These are phyloP conservation scores for Wallemia hederae DNA, from an alignment of 1,284 basidiomycete species.

Conservation along the genomic window DNA sequence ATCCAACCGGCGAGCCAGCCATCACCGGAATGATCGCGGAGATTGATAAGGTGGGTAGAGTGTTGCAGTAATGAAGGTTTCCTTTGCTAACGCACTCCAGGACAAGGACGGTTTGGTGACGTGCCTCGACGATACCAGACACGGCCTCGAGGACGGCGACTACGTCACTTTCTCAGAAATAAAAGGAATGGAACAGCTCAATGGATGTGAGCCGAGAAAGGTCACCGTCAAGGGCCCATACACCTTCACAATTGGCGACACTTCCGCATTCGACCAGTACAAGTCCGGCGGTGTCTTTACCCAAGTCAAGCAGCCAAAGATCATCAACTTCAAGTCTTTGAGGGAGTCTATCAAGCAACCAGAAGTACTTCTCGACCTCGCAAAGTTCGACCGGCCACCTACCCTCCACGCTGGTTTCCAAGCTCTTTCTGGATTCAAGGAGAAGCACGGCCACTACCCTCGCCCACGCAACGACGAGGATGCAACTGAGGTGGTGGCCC, in stretches of 20 bases:
- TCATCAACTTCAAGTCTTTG: conserved; percentile 78
- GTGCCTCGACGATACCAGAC: conserved; percentile 84
- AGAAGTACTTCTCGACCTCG: conserved; percentile 85
- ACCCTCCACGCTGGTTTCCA: conserved; percentile 86
- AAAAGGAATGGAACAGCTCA: conserved; percentile 76
- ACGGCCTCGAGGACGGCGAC: conserved; percentile 92
- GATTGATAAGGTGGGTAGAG: conserved; percentile 34
- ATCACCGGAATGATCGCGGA: conserved; percentile 85
- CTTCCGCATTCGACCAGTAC: conserved; percentile 46
- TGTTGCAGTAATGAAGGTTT: background rate
- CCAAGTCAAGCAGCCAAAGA: conserved; percentile 97
- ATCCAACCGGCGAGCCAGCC: conserved; percentile 82
- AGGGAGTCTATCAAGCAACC: conserved; percentile 55
- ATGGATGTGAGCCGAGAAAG: conserved; percentile 70
- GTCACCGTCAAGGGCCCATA: conserved; percentile 85
- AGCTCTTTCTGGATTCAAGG: conserved; percentile 55
- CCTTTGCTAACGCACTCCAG: conserved; percentile 18
- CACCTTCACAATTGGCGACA: conserved; percentile 81
- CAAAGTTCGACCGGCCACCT: conserved; percentile 79
- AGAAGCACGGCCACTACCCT: conserved; percentile 40
- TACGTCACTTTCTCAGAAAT: conserved; percentile 95
- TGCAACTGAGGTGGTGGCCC: conserved; percentile 34
- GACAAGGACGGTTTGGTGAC: conserved; percentile 72
- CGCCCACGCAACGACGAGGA: conserved; percentile 59
- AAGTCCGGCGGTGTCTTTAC: conserved; percentile 79